These are phyloP conservation scores for Kickxella alabastrina DNA, from an alignment of 192 early-diverging fungal species.

Conservation along the genomic window DNA sequence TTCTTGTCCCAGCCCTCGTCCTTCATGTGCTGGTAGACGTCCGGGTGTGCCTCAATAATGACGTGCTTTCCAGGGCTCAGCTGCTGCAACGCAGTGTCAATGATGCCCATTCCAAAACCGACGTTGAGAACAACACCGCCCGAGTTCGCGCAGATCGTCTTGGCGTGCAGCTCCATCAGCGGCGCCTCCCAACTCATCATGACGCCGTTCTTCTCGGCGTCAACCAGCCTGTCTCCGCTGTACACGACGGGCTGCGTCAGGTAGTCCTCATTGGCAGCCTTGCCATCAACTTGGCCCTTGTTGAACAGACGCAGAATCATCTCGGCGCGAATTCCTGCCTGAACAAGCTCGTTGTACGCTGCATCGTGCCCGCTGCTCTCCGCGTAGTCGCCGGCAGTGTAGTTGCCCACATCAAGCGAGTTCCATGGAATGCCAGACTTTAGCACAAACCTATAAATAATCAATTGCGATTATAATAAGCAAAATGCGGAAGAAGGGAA, in stretches of 20 bases:
- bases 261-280: conserved; percentile 73
- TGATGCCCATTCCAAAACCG: conserved; percentile 87
- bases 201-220: conserved; percentile 84
- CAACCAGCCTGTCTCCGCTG: conserved; percentile 74
- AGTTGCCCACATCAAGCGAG: conserved; percentile 65
- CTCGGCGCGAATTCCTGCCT: conserved; percentile 83
- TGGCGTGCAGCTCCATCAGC: conserved; percentile 84
- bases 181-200: conserved; percentile 99
- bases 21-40: conserved; percentile 87
- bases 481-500: too few relatives aligned
- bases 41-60: conserved; percentile 97
- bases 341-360: conserved; percentile 75
- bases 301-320: conserved; percentile 63
- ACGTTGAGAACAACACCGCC: conserved; percentile 37
- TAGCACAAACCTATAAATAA: conserved; percentile 46
- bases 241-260: conserved; percentile 75
- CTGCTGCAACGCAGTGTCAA: conserved; percentile 79
- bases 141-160: conserved; percentile 62
- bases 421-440: conserved; percentile 80
- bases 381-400: conserved; percentile 83
- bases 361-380: conserved; percentile 60
- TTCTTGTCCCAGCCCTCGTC: conserved; percentile 82
- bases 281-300: conserved; percentile 37
- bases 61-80: conserved; percentile 69
- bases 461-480: too few relatives aligned